Conservation (phyloP, 129 eudicot genomes). For the sunflower (Helianthus annuus) region HanXRQr2.0-SUNRISE NC_035436.2:48928687-48929186, state of each 20-base stretch:
- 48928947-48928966: slow-evolving; percentile 70
- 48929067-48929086: neutral
- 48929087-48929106: neutral
- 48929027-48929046: neutral
- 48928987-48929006: slow-evolving; percentile 8
- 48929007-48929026: neutral
- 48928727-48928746: neutral
- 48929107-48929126: neutral
- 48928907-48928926: slow-evolving; percentile 96
- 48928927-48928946: slow-evolving; percentile 93
- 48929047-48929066: neutral
- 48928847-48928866: neutral
- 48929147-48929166: slow-evolving; percentile 8
- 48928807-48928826: neutral
- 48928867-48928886: slow-evolving; percentile 62
- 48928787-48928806: neutral
- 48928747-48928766: neutral
- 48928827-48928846: neutral
- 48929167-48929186: slow-evolving; percentile 13
- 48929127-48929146: neutral
- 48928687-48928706: slow-evolving; percentile 6
- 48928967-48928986: slow-evolving; percentile 35
- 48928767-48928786: slow-evolving; percentile 12
- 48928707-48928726: slow-evolving; percentile 12
- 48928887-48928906: slow-evolving; percentile 92